A percentile compares a stretch with the other conserved stretches of the same genome.
These are phyloP conservation scores for Colletotrichum lindemuthianum DNA, from an alignment of 2,329 filamentous ascomycete species.

Conservation along the genomic window DNA sequence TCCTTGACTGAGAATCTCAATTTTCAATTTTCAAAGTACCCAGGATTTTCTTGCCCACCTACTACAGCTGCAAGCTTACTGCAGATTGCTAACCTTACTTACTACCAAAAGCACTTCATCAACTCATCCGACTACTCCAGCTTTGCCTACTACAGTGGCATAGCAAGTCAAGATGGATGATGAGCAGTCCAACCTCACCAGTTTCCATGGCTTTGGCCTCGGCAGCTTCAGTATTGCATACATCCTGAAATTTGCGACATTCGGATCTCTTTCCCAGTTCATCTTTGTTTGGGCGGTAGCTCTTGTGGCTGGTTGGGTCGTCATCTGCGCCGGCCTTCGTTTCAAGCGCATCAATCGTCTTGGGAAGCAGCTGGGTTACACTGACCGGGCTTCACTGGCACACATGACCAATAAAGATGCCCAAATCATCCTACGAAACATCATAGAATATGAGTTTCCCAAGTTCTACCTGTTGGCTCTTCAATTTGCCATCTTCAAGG, in stretches of 20 bases:
- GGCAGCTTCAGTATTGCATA: not conserved
- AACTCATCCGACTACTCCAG: too few species aligned
- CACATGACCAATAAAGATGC: constrained; percentile 57
- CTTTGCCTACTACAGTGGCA: too few species aligned
- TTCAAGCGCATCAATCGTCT: constrained; percentile 47
- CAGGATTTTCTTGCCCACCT: too few species aligned
- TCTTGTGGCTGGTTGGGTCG: constrained; percentile 44
- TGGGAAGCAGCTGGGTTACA: constrained; percentile 44
- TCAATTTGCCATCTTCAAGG: constrained; percentile 54
- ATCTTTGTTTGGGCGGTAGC: constrained; percentile 18
- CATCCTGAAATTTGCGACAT: not conserved
- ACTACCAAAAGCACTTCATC: too few species aligned
- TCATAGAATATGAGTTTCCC: constrained; percentile 50
- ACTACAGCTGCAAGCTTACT: too few species aligned
- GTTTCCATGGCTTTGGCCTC: too few species aligned
- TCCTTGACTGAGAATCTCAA: too few species aligned
- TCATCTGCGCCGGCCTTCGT: constrained; percentile 49
- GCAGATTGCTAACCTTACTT: too few species aligned
- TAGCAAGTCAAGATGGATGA: too few species aligned
- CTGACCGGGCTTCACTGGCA: constrained; percentile 48
- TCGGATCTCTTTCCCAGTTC: not conserved
- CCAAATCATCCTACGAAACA: constrained; percentile 52
- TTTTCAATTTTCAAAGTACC: too few species aligned
- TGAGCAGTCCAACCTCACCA: too few species aligned
- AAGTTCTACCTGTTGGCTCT: constrained; percentile 49